These are phyloP conservation scores for Sarocladium oryzae DNA, from an alignment of 2,329 filamentous ascomycete species.

Conservation along the genomic window DNA sequence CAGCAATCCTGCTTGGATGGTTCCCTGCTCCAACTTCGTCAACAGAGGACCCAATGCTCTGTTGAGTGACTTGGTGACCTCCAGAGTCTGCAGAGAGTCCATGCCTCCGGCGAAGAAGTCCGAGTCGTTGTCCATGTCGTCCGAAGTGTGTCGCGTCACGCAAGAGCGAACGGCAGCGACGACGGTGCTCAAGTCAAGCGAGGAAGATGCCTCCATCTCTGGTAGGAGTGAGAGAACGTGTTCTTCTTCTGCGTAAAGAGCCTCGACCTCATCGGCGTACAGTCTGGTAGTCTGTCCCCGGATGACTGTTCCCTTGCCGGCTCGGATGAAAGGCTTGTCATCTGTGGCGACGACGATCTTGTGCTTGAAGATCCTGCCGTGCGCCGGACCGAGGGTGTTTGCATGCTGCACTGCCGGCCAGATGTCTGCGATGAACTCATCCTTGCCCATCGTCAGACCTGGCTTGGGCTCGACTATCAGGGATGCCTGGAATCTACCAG, in stretches of 20 bases:
- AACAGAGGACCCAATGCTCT: not conserved
- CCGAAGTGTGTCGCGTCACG: conserved; percentile 12
- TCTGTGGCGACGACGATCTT: conserved; percentile 32
- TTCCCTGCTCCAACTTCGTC: not conserved
- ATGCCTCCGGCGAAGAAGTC: conserved; percentile 33
- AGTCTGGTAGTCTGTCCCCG: conserved; percentile 29
- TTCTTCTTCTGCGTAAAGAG: conserved; percentile 8
- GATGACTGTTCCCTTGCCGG: conserved; percentile 41
- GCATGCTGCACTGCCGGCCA: conserved; percentile 37
- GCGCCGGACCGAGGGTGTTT: conserved; percentile 36
- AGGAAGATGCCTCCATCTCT: not conserved
- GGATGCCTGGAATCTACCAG: conserved; percentile 19
- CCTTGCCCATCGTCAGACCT: conserved; percentile 13
- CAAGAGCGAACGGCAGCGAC: not conserved
- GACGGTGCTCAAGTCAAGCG: not conserved
- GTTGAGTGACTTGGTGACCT: not conserved
- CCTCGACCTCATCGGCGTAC: conserved; percentile 37
- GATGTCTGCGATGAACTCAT: conserved; percentile 17
- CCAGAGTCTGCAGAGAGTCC: conserved; percentile 33
- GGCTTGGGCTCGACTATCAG: conserved; percentile 30
- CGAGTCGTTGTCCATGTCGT: conserved; percentile 16
- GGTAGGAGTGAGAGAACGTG: not conserved
- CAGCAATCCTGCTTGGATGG: conserved; percentile 16
- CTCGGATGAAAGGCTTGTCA: conserved; percentile 35
- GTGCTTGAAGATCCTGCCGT: conserved; percentile 37